These are phyloP conservation scores for Paecilomyces niveus DNA, from an alignment of 2,329 filamentous ascomycete genomes.

Conservation along the genomic window DNA sequence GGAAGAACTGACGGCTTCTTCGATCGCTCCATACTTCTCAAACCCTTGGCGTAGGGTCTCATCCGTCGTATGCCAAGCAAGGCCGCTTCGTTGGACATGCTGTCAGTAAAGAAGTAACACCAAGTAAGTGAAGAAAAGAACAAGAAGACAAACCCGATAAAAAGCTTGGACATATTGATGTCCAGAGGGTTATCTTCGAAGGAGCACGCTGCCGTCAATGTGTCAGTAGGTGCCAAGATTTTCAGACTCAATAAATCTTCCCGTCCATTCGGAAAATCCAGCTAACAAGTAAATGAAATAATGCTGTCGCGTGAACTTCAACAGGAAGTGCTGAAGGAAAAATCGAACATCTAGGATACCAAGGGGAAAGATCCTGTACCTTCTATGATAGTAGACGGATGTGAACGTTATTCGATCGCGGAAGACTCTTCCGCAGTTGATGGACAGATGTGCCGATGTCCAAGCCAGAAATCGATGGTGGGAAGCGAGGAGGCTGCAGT, in stretches of 20 bases:
- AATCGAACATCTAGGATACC: background rate
- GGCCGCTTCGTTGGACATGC: constrained; percentile 56
- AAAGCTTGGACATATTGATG: constrained; percentile 76
- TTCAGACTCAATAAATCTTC: background rate
- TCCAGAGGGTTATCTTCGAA: background rate
- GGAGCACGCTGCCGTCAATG: background rate
- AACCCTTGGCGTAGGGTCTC: constrained; percentile 81
- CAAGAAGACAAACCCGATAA: constrained; percentile 67
- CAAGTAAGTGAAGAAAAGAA: constrained; percentile 5
- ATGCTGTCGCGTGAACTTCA: background rate
- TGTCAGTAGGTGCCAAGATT: background rate
- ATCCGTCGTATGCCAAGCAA: constrained; percentile 98
- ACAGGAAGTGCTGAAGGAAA: background rate
- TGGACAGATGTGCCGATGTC: background rate
- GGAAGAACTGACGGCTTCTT: constrained; percentile 76
- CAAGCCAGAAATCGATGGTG: background rate
- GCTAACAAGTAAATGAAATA: background rate
- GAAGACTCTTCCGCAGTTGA: background rate
- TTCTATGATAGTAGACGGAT: background rate
- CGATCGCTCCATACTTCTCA: constrained; percentile 79
- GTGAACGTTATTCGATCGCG: background rate
- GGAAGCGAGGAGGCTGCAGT: background rate
- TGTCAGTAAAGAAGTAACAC: constrained; percentile 12
- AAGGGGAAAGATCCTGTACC: background rate
- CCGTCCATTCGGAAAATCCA: background rate